A percentile compares a stretch with the other conserved stretches of the same genome.
Conservation (phyloP, 805 yeast species). For the Saccharomycopsis amapae region DNA sequence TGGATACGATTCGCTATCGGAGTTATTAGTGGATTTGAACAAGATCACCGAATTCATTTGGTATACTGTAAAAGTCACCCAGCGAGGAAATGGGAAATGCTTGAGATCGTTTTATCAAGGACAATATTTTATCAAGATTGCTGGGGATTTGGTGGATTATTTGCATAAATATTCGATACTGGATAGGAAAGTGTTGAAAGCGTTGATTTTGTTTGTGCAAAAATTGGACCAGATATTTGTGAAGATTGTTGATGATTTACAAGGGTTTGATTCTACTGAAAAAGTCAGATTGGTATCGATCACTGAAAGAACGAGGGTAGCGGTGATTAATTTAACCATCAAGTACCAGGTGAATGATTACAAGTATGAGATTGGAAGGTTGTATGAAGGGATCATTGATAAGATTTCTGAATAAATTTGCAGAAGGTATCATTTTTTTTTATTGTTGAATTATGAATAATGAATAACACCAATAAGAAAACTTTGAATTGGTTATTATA, state of each 20-base stretch:
- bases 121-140: conserved; percentile 51
- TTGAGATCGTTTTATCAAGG: conserved; percentile 46
- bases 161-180: conserved; percentile 36
- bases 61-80: conserved; percentile 41
- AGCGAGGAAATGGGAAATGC: conserved; percentile 1
- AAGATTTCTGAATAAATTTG: conserved; percentile 23
- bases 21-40: conserved; percentile 40
- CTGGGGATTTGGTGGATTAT: conserved; percentile 64
- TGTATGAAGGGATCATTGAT: conserved; percentile 39
- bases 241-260: conserved; percentile 31
- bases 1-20: conserved; percentile 25
- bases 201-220: conserved; percentile 33
- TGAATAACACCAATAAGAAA: too few species aligned
- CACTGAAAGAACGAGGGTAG: conserved; percentile 44
- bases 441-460: too few species aligned
- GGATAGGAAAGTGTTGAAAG: conserved; percentile 28
- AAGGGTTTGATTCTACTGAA: conserved; percentile 38
- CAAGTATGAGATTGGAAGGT: conserved; percentile 37
- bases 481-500: too few species aligned
- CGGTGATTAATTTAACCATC: conserved; percentile 32
- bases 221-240: conserved; percentile 37
- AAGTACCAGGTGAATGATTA: conserved; percentile 33
- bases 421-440: too few species aligned
- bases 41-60: conserved; percentile 50
- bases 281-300: conserved; percentile 44